phyloP scores from a whole-genome alignment of 139 green algal genomes.

The Chlamydomonas incerta region DNA sequence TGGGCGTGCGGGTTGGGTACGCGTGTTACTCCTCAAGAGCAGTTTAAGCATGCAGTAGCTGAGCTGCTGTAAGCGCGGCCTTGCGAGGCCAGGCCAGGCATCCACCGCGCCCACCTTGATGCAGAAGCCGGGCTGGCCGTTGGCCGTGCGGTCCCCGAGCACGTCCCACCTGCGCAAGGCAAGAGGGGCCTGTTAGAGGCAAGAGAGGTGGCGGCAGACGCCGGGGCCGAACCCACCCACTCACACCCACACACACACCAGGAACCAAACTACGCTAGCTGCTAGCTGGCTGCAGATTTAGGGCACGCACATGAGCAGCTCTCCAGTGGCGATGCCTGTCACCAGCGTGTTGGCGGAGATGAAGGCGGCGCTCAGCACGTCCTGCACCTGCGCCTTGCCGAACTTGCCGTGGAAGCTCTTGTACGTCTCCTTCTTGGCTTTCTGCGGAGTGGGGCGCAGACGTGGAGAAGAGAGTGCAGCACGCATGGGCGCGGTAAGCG shows the following conservation, averaged over 20 bases:
- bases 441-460: background rate
- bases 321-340: conserved; percentile 56
- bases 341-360: conserved; percentile 60
- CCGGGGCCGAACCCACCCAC: too few species aligned
- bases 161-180: conserved; percentile 49
- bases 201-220: too few species aligned
- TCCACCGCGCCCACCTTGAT: conserved; percentile 56
- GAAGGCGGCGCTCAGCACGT: conserved; percentile 64
- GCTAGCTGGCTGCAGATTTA: too few species aligned
- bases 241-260: too few species aligned
- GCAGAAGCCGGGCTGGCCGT: conserved; percentile 54
- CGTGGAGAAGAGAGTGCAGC: background rate
- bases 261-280: too few species aligned
- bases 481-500: too few species aligned
- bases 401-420: conserved; percentile 59
- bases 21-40: background rate
- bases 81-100: too few species aligned
- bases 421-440: conserved; percentile 48
- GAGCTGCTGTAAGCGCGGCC: too few species aligned
- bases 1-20: too few species aligned
- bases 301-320: conserved; percentile 61
- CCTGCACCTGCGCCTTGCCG: conserved; percentile 48
- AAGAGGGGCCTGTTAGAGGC: too few species aligned
- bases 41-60: too few species aligned
- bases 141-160: background rate